Conservation (phyloP, 2,329 filamentous ascomycete genomes). For the Cladosporium sp. region DNA sequence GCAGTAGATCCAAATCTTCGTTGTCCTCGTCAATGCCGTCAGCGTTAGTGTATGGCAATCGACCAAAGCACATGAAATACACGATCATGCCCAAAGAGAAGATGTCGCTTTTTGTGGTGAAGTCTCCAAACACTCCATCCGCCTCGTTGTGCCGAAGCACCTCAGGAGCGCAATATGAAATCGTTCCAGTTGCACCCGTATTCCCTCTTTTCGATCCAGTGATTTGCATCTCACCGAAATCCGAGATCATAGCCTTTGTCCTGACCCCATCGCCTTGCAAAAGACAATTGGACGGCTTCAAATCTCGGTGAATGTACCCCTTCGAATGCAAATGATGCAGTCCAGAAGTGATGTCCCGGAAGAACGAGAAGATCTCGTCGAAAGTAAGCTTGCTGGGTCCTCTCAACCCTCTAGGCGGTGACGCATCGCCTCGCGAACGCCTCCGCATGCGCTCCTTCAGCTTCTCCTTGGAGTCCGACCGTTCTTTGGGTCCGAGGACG, state of each 20-base stretch:
- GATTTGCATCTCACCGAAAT: constrained; percentile 93
- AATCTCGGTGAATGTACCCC: constrained; percentile 90
- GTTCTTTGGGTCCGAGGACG: constrained; percentile 65
- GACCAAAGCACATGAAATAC: constrained; percentile 94
- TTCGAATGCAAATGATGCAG: constrained; percentile 82
- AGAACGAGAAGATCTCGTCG: constrained; percentile 94
- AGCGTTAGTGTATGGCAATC: constrained; percentile 76
- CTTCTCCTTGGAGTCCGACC: constrained; percentile 65
- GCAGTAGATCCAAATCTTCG: constrained; percentile 79
- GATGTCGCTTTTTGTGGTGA: constrained; percentile 95
- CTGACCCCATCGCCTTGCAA: constrained; percentile 65
- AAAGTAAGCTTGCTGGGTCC: constrained; percentile 58
- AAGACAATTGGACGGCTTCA: constrained; percentile 94
- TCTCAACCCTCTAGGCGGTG: constrained; percentile 51
- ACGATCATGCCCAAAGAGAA: constrained; percentile 98
- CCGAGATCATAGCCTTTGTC: constrained; percentile 80
- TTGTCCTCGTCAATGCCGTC: constrained; percentile 84
- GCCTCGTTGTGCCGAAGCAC: constrained; percentile 63
- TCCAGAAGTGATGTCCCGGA: constrained; percentile 89
- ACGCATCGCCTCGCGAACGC: constrained; percentile 69
- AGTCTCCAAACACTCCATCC: constrained; percentile 75
- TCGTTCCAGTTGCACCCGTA: constrained; percentile 88
- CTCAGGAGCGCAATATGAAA: constrained; percentile 95
- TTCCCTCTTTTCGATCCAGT: constrained; percentile 77
- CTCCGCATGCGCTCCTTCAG: constrained; percentile 82